These are phyloP conservation scores for Marsdenia floribunda DNA, from an alignment of 257 asterid genomes.

Conservation along the genomic window DNA sequence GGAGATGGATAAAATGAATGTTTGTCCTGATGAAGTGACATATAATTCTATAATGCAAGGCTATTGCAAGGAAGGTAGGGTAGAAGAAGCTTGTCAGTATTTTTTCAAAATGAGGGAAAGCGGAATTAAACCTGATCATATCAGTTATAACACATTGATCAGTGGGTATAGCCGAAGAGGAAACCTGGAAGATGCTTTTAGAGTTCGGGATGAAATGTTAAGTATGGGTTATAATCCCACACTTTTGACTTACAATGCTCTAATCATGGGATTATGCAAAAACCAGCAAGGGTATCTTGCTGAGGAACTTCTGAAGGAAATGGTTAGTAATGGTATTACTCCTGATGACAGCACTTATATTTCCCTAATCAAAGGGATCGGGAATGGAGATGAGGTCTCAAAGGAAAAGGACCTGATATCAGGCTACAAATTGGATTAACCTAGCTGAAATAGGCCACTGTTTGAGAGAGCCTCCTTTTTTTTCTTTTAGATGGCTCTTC, in stretches of 20 bases:
- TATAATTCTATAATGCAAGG: constrained; percentile 48
- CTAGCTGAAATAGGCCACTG: background rate
- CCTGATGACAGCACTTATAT: constrained; percentile 52
- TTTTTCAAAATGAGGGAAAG: constrained; percentile 38
- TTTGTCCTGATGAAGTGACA: constrained; percentile 49
- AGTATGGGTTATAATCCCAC: constrained; percentile 36
- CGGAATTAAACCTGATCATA: constrained; percentile 44
- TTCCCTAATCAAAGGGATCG: constrained; percentile 41
- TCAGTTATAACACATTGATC: constrained; percentile 43
- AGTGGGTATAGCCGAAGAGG: constrained; percentile 50
- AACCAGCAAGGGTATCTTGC: constrained; percentile 33
- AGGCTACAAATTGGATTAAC: background rate
- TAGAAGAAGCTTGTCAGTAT: constrained; percentile 42
- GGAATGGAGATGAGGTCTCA: constrained; percentile 20
- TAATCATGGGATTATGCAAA: constrained; percentile 45
- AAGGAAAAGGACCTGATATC: constrained; percentile 19
- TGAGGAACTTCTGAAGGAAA: constrained; percentile 53
- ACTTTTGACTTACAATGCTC: constrained; percentile 44
- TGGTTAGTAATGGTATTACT: constrained; percentile 49
- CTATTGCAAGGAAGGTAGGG: constrained; percentile 43
- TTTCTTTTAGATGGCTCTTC: background rate
- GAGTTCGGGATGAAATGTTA: constrained; percentile 40
- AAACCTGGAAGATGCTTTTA: constrained; percentile 34
- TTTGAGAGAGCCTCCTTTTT: background rate
- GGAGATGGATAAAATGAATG: constrained; percentile 44